Conservation (phyloP, 768 basidiomycete species). For the Hortiboletus flavorubellus region DNA sequence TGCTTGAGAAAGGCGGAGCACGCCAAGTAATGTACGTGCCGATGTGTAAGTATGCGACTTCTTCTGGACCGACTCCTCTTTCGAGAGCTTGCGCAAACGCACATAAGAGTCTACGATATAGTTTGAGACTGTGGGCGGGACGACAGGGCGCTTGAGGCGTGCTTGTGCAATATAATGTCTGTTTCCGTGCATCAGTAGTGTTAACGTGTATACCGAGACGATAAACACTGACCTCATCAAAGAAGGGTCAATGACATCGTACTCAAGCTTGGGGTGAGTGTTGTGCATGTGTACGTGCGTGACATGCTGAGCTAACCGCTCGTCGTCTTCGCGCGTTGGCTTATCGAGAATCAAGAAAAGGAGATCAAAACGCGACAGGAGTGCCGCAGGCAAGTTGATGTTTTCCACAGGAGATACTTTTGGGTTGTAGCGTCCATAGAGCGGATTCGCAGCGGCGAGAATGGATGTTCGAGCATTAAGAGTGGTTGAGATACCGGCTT, state of each 20-base stretch:
- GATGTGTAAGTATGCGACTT: slow-evolving; percentile 94
- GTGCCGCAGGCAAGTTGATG: slow-evolving; percentile 96
- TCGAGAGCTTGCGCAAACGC: slow-evolving; percentile 87
- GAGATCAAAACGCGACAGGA: slow-evolving; percentile 94
- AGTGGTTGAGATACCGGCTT: slow-evolving; percentile 98
- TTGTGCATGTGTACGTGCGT: slow-evolving; percentile 98
- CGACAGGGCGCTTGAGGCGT: slow-evolving; percentile 83
- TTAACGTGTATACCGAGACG: not conserved
- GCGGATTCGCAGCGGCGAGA: slow-evolving; percentile 95
- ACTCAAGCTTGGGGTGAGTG: slow-evolving; percentile 78
- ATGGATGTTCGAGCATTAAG: slow-evolving; percentile 97
- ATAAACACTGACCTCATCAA: slow-evolving; percentile 70
- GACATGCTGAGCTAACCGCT: slow-evolving; percentile 93
- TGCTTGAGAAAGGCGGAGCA: slow-evolving; percentile 92
- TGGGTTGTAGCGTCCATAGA: slow-evolving; percentile 97
- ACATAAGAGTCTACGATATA: slow-evolving; percentile 97
- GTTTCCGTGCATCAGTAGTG: slow-evolving; percentile 4
- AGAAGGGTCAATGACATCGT: slow-evolving; percentile 80
- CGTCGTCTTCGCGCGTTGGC: slow-evolving; percentile 91
- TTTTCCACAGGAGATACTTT: slow-evolving; percentile 98
- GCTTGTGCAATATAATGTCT: slow-evolving; percentile 96
- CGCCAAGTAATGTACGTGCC: slow-evolving; percentile 90
- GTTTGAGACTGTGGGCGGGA: slow-evolving; percentile 82
- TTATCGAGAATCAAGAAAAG: slow-evolving; percentile 97
- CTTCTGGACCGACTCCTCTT: slow-evolving; percentile 85